These are phyloP conservation scores for Aspergillus udagawae DNA, from an alignment of 2,329 filamentous ascomycete species.

Conservation along the genomic window DNA sequence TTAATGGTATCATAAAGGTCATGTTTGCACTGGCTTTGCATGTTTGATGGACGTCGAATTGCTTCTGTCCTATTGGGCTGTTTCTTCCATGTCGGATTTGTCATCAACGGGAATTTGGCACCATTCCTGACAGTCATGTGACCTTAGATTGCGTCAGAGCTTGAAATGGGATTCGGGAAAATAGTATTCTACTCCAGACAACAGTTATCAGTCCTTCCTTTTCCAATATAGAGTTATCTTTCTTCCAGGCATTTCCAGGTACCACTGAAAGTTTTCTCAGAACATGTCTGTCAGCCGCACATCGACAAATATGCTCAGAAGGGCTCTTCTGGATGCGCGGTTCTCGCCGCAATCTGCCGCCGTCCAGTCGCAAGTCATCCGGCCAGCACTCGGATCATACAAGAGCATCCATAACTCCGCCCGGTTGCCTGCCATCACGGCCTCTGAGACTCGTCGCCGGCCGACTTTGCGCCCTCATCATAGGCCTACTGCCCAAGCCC, in stretches of 20 bases:
- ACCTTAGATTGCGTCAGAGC: constrained; percentile 30
- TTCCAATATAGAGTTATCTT: background rate
- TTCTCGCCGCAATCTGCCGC: constrained; percentile 13
- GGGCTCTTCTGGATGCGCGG: constrained; percentile 23
- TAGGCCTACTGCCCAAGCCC: constrained; percentile 33
- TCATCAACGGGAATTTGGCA: constrained; percentile 15
- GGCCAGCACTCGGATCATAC: constrained; percentile 26
- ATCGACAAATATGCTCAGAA: constrained; percentile 31
- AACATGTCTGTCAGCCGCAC: constrained; percentile 31
- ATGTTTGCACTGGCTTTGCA: constrained; percentile 19
- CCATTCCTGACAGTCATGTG: constrained; percentile 21
- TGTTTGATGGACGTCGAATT: constrained; percentile 14
- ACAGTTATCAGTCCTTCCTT: background rate
- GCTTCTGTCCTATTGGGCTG: constrained; percentile 19
- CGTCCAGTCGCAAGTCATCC: constrained; percentile 23
- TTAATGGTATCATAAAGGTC: constrained; percentile 22
- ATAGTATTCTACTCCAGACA: constrained; percentile 4
- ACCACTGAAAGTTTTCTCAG: constrained; percentile 1
- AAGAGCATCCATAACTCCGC: constrained; percentile 43
- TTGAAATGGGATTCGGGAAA: constrained; percentile 8
- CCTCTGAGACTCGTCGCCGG: constrained; percentile 44
- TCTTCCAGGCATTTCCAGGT: background rate
- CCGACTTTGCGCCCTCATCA: constrained; percentile 44
- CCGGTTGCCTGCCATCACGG: constrained; percentile 44
- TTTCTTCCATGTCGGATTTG: constrained; percentile 18